These are phyloP conservation scores for Saccharomyces paradoxus DNA, from an alignment of 805 yeast species.

Conservation along the genomic window DNA sequence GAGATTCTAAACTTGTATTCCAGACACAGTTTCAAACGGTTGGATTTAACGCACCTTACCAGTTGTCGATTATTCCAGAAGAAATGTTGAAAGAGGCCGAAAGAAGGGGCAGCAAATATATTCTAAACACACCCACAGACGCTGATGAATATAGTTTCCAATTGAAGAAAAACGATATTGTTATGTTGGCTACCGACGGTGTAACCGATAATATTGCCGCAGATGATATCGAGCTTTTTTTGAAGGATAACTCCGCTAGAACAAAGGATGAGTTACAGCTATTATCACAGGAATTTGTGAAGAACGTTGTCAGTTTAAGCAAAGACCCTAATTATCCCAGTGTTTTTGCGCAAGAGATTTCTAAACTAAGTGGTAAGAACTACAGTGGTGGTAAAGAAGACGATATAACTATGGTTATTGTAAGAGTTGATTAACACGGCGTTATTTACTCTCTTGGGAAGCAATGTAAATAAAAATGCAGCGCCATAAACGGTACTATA, in stretches of 20 bases:
- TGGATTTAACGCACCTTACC: conserved; percentile 87
- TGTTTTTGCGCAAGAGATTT: conserved; percentile 68
- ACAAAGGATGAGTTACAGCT: conserved; percentile 33
- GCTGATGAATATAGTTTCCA: conserved; percentile 64
- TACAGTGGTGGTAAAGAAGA: conserved; percentile 93
- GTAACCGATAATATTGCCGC: conserved; percentile 76
- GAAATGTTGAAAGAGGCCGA: conserved; percentile 47
- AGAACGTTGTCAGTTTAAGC: conserved; percentile 59
- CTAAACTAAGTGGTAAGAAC: conserved; percentile 10
- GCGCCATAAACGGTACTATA: not conserved
- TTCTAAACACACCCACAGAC: conserved; percentile 60
- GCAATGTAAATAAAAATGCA: not conserved
- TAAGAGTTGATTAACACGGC: conserved; percentile 41
- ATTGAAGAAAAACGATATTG: conserved; percentile 61
- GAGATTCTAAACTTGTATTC: conserved; percentile 51
- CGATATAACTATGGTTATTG: conserved; percentile 78
- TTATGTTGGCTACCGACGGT: conserved; percentile 89
- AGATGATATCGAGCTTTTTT: conserved; percentile 60
- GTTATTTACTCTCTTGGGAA: not conserved
- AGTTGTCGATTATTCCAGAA: conserved; percentile 74
- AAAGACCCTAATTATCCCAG: conserved; percentile 68
- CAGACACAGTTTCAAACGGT: conserved; percentile 76
- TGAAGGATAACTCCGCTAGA: conserved; percentile 40
- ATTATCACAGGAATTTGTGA: conserved; percentile 50
- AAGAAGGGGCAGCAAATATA: conserved; percentile 49